These are phyloP conservation scores for Trichoderma citrinoviride DNA, from an alignment of 2,329 filamentous ascomycete genomes.

Conservation along the genomic window DNA sequence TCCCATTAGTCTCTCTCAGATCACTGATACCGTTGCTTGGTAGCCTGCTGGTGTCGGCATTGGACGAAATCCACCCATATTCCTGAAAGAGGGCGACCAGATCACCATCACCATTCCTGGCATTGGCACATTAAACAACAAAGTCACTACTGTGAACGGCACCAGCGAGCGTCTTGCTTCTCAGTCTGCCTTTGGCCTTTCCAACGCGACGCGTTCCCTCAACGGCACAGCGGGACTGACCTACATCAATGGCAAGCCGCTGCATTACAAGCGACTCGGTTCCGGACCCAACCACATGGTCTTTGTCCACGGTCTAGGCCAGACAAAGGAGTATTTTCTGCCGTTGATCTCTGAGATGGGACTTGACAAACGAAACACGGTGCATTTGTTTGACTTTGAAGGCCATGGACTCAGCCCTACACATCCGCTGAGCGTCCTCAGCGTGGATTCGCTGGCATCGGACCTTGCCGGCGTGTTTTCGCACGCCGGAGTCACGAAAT, in stretches of 20 bases:
- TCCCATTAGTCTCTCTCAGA: neutral
- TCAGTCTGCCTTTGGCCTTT: neutral
- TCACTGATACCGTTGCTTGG: neutral
- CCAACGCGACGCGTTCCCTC: conserved; percentile 1
- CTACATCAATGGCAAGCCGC: conserved; percentile 3
- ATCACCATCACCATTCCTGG: neutral
- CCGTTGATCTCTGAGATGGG: neutral
- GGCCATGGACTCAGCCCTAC: conserved; percentile 14
- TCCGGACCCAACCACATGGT: neutral
- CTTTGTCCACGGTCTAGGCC: conserved; percentile 4
- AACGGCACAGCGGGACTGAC: conserved; percentile 1
- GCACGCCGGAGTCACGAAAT: neutral
- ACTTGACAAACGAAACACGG: neutral
- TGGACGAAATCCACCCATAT: neutral
- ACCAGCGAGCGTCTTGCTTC: neutral
- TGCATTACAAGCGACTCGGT: neutral
- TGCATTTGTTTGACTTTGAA: conserved; percentile 16
- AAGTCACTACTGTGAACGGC: neutral
- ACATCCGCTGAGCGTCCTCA: conserved; percentile 10
- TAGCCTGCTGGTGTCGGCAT: conserved; percentile 11
- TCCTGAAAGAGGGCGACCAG: conserved; percentile 1
- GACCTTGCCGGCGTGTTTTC: neutral
- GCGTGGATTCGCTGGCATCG: neutral
- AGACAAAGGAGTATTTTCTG: neutral
- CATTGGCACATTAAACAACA: conserved; percentile 1